Evolutionary conservation across 2,329 filamentous ascomycete genomes (phyloP).

Genomic region (Neospermospora avenae): DNA sequence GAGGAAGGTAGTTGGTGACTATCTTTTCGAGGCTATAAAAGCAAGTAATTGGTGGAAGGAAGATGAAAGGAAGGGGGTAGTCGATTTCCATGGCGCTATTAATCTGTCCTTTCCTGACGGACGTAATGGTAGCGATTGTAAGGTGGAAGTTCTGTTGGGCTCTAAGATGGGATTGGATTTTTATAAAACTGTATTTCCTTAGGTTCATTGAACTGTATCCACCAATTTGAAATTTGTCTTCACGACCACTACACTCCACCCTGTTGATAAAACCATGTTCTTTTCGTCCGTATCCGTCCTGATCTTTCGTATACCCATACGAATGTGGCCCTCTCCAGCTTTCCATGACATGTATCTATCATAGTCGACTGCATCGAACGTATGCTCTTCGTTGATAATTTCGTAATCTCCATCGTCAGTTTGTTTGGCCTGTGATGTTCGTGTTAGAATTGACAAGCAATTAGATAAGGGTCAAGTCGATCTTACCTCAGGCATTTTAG

Average conservation of each 20-base stretch:
- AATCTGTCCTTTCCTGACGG: neutral
- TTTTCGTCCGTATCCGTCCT: neutral
- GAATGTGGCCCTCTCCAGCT: neutral
- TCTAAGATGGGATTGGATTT: neutral
- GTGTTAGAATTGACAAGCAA: neutral
- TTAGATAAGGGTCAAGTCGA: neutral
- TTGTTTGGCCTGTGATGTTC: neutral
- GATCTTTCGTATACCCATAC: neutral
- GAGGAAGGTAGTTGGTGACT: slow-evolving; percentile 11
- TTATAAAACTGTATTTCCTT: neutral
- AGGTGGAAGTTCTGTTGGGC: neutral
- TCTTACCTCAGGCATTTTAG: neutral
- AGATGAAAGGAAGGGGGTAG: neutral
- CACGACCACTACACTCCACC: neutral
- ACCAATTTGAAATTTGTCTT: neutral
- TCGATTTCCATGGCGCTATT: neutral
- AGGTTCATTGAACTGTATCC: neutral
- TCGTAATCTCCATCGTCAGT: neutral
- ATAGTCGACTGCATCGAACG: neutral
- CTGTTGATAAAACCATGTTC: neutral
- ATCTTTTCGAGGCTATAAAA: slow-evolving; percentile 14
- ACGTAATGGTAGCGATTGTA: neutral
- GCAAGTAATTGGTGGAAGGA: neutral
- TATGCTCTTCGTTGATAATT: neutral
- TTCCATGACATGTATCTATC: neutral